Base-by-base conservation (phyloP, 169 alveolate species). In the Perkinsus chesapeaki region DNA sequence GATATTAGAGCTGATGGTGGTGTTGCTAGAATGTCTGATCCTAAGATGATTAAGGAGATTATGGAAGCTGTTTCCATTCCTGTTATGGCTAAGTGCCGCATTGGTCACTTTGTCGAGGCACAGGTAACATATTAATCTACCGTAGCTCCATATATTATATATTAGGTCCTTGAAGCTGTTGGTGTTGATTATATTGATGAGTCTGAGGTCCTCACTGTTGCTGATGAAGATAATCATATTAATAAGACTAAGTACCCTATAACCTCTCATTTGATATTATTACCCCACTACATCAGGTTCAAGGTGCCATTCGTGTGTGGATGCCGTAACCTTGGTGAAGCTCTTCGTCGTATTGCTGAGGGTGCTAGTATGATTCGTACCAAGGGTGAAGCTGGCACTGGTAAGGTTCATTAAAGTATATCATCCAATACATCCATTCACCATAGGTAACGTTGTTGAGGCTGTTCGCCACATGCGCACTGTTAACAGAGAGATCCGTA, bases 311-410 rank as follows among this genome's bases (percentile, higher is more conserved):
- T 96, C 94, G 97, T 96, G 93, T 96, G 98, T 93, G 97, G 98
- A n/a, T 95, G 96, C 92, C 93, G 96, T 3, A 95, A 96, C 94
- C 96, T 96, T 39, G 98, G 97, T 20, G 97, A 96, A 92, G 98
- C 98, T n/a, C 73, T 96, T 92, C 95, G 97, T 19, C 93, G 98
- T 39, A 94, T 95, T 48, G 95, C 96, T 27, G 98, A 96, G 95
- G 98, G 98, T 16, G 97, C 97, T 73, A 93, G 96, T 82, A 96
- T 96, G 98, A 96, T 96, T 92, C 95, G 97, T 91, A 95, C 97
- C 91, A 96, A 95, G 93, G 98, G 98, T 43, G 92, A 91, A 72
- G 96, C 96, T 39, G 97, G 97, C 39, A 96, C 97, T 36, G 97
- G 98, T 39, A 43, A 9, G 60, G 23, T 43, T 43, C n/a, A n/a